Conservation (phyloP, 2,329 filamentous ascomycete species). For the Colletotrichum shisoi region DNA sequence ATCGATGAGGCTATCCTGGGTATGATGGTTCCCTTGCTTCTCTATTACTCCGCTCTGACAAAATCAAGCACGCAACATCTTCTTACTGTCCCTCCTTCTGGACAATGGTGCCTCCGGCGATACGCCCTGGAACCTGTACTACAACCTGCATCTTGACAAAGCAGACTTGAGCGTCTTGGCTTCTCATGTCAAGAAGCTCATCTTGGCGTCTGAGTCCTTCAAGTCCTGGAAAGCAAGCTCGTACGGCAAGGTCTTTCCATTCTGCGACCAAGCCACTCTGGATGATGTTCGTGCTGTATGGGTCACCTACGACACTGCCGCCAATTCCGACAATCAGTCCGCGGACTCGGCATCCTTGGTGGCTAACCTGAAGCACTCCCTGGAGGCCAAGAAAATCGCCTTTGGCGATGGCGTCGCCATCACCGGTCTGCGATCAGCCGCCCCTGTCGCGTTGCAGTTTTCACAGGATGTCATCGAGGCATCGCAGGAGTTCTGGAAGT, state of each 20-base stretch:
- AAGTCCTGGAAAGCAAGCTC: constrained; percentile 54
- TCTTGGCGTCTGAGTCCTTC: constrained; percentile 49
- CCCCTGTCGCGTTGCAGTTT: constrained; percentile 48
- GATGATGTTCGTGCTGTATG: constrained; percentile 38
- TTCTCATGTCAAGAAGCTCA: constrained; percentile 50
- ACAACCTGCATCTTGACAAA: constrained; percentile 58
- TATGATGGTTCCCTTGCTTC: constrained; percentile 43
- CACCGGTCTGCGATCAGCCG: constrained; percentile 50
- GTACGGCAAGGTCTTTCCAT: constrained; percentile 57
- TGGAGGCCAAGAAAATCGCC: constrained; percentile 5
- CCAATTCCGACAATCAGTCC: constrained; percentile 9
- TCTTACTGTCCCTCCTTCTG: constrained; percentile 61
- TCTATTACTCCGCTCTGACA: constrained; percentile 15
- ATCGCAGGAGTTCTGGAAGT: constrained; percentile 49
- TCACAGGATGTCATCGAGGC: constrained; percentile 41
- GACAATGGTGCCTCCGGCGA: constrained; percentile 47
- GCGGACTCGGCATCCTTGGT: constrained; percentile 15
- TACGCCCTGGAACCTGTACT: constrained; percentile 63
- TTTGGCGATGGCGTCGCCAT: constrained; percentile 42
- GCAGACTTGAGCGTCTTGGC: constrained; percentile 49
- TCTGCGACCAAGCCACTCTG: constrained; percentile 60
- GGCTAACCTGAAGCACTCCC: constrained; percentile 21
- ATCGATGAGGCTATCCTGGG: constrained; percentile 59
- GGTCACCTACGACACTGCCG: constrained; percentile 15
- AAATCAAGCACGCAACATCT: constrained; percentile 60